Evolutionary conservation across 495 filamentous ascomycete species (phyloP).

Genomic region (Neurospora intermedia): DNA sequence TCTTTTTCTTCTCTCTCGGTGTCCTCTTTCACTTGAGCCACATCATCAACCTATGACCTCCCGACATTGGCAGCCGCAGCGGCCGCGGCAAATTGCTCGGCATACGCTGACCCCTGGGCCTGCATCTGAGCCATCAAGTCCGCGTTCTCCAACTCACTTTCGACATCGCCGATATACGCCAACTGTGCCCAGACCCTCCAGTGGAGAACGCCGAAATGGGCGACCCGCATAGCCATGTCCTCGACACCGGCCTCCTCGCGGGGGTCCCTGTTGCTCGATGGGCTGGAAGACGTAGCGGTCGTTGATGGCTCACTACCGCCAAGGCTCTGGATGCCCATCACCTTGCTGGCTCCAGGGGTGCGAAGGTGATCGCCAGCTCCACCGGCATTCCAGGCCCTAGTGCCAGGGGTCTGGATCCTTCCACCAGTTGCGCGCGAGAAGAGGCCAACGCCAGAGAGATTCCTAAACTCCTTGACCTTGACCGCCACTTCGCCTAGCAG

Average conservation of each 20-base stretch:
- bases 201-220: constrained; percentile 71
- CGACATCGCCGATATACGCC: constrained; percentile 42
- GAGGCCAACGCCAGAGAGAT: constrained; percentile 37
- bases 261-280: constrained; percentile 20
- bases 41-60: background rate
- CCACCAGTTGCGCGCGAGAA: constrained; percentile 41
- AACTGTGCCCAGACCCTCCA: constrained; percentile 79
- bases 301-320: background rate
- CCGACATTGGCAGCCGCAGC: background rate
- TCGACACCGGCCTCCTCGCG: constrained; percentile 45
- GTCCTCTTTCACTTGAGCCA: background rate
- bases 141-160: constrained; percentile 5
- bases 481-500: constrained; percentile 32
- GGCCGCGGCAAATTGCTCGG: background rate
- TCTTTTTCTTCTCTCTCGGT: background rate
- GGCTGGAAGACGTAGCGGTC: background rate
- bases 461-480: constrained; percentile 38
- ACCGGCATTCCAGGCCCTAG: constrained; percentile 6
- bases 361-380: constrained; percentile 12
- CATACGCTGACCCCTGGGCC: background rate
- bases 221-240: constrained; percentile 60
- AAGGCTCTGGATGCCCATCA: constrained; percentile 8
- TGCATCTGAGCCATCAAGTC: background rate
- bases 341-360: constrained; percentile 12
- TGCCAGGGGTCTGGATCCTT: constrained; percentile 19